Base-by-base conservation (phyloP, 208 protist species). In the Strigomonas galati region DNA sequence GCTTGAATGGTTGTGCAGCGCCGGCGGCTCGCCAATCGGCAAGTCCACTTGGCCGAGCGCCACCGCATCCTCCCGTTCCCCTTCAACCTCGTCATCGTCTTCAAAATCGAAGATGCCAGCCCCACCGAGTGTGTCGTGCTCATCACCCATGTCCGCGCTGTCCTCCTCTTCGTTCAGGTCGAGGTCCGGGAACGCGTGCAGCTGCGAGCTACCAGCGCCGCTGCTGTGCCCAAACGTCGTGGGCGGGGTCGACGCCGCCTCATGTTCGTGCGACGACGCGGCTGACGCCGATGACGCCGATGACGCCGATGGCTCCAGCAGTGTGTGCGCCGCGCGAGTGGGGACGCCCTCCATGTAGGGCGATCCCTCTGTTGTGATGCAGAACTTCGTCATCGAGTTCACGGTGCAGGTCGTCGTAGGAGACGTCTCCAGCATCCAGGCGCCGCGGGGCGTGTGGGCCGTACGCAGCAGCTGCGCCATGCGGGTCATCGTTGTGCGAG, bases 391-490 rank as follows among this genome's bases (percentile, higher is more conserved):
- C 10, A 46, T 4, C 15, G 40, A 46, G 15, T 1, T 46, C 40
- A 46, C 40, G 10, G 40, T 46, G 40, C 40, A 46, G 9, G 6
- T 37, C 9, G 32, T 37, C 14, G 40, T 19, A 19, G 14, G 1
- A 15, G 40, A 3, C 12, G 40, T 9, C 40, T 46, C 40, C 40
- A 46, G 40, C 40, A 15, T 3, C 1, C 10, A 21, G 62, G 43
- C 17, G 70, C 56, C 19, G 62, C 51, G 27, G 9, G 59, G 37
- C 3, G 71, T 44, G 0, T 60, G 37, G 21, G 69, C 67, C 23
- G 44, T 65, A 43, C 58, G 63, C 37, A 81, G 65, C 40, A 79
- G 32, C 26, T 57, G 54, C 14, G 68, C 72, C 40, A 85, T 64
- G 28, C 72, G 57, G 4, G 46, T 4, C 31, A 79, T 53, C 48